Percentiles rank a stretch among this genome's conserved stretches.
Evolutionary conservation across 768 basidiomycete species (phyloP).

Genomic region (Dioszegia hungarica): DNA sequence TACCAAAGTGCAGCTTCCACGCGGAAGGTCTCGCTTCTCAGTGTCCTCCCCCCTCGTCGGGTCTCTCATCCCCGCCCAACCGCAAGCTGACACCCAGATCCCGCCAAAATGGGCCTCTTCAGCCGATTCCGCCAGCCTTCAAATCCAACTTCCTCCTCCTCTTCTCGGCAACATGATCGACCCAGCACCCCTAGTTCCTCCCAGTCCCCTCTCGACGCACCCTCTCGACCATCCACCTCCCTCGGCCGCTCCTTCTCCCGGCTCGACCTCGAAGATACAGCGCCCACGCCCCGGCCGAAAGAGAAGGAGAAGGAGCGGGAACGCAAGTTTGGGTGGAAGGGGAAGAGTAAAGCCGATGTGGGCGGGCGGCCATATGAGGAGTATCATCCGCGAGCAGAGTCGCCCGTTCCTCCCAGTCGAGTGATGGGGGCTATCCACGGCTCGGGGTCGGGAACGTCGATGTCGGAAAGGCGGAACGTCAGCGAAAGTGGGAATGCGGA

Average conservation of each 20-base stretch:
- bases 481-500: background rate
- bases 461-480: background rate
- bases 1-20: no score
- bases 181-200: background rate
- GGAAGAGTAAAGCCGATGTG: background rate
- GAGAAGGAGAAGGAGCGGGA: background rate
- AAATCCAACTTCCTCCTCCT: background rate
- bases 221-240: background rate
- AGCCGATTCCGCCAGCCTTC: background rate
- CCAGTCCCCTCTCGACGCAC: background rate
- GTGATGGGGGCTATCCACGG: no score
- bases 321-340: constrained; percentile 8
- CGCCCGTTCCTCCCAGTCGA: background rate
- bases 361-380: constrained; percentile 4
- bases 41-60: no score
- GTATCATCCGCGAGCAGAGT: background rate
- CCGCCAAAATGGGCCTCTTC: constrained; percentile 2
- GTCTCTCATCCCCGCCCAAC: no score
- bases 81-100: no score
- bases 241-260: background rate
- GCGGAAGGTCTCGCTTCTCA: no score
- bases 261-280: background rate
- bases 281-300: background rate
- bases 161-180: background rate
- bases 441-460: no score